Evolutionary conservation across 352 stramenopile genomes (phyloP), one percentile per base, ranked within the genome.

Genomic region (Phytophthora foliorum): DNA sequence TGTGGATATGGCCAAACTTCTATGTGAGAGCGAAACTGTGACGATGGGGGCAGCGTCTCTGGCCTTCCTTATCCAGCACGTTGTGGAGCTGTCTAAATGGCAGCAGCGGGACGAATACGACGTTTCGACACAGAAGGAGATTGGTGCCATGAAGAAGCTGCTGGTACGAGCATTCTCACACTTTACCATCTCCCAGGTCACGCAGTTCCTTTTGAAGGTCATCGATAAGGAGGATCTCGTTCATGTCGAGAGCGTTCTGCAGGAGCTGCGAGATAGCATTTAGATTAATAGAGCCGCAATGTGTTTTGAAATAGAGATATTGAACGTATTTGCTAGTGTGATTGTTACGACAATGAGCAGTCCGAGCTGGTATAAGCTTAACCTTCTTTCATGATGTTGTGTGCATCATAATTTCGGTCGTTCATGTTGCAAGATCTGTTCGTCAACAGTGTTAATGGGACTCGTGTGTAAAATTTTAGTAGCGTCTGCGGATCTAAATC

Each of bases 161-260:
- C 71, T 89, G 21, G 29, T 72, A 10, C 58, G 71, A 39, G 68
- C 78, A 22, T 77, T 89, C n/a, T 64, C 67, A 22, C 32, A 72
- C 44, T 89, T 85, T 46, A 75, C 80, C 17, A 57, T 61, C 6
- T 38, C 67, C 21, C 73, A 84, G 22, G 75, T 89, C 22, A 74
- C 63, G 5, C 66, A 82, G 53, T 89, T 89, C 45, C 65, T 89
- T 21, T 66, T 67, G 1, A 81, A 84, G n/a, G 78, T 86, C 8
- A 60, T 86, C n/a, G 63, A 65, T 49, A 57, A 55, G 36, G 53
- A 75, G 6, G 76, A 89, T 42, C 51, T 83, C 31, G 31, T 49
- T 38, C 58, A 82, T 62, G 56, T 86, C 7, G 48, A 61, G 24
- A 77, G 74, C 58, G 60, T 89, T 6, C 57, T 89, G 14, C 54